Evolutionary conservation across 208 protist genomes (phyloP), one percentile per base, ranked within the genome.

Genomic region (Trypanosomatidae sp.): DNA sequence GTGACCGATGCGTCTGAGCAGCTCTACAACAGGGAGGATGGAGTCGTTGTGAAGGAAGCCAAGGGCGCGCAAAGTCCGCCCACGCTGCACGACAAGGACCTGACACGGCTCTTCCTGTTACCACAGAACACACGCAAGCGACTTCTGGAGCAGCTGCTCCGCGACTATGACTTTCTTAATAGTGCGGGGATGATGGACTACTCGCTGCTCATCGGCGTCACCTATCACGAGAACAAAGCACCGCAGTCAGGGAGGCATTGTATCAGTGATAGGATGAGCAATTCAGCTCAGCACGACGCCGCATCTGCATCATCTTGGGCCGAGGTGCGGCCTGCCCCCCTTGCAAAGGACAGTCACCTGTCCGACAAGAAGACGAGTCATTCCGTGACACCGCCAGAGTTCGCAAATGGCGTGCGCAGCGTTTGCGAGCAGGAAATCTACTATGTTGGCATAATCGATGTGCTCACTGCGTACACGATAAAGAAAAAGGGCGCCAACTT

Each of bases 381-480:
- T 47, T 58, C 28, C n/a, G 10, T 19, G 19, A 56, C 46, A 22
- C 33, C 75, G 3, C 76, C 82, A 15, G 73, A 87, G 30, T 94
- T 91, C 59, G 74, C 66, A 5, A 66, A 75, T 28, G 88, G 90
- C 17, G 78, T 97, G 33, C 71, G 65, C 59, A 95, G 90, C 74
- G 36, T 94, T 28, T 75, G 84, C 66, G 79, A 89, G 30, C 83
- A 94, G 73, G 92, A 97, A 68, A 71, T 88, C 2, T 97, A 95
- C 76, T 97, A 92, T 72, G 88, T 97, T 71, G 92, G 92, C 33
- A 84, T 97, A 46, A 97, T 97, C 66, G 92, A 97, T 73, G 85
- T 93, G 67, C 81, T 97, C 41, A 95, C 92, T 33, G 71, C 60
- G 49, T 97, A 97, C 76, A 92, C 67, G 69, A 59, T 52, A n/a